Percentiles rank a stretch among this genome's conserved stretches.
phyloP scores from a whole-genome alignment of 352 stramenopile genomes.

The Phytophthora ohioensis region DNA sequence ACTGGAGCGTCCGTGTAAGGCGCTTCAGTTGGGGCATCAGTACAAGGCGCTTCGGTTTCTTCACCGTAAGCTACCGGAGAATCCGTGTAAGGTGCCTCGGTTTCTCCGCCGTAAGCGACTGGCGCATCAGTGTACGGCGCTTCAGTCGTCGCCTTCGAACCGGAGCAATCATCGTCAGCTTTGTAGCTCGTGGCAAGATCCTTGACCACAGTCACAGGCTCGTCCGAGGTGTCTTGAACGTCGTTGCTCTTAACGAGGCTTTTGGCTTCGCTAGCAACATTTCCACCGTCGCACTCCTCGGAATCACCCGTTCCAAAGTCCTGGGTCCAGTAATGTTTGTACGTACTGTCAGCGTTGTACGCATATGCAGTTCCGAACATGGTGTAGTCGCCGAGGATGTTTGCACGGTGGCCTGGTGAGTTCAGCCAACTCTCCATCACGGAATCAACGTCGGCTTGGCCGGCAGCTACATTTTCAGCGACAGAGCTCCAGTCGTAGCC shows the following conservation, averaged over 20 bases:
- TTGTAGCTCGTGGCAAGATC: neutral
- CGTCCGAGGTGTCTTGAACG: slow-evolving; percentile 3
- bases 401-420: slow-evolving; percentile 38
- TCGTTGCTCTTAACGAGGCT: neutral
- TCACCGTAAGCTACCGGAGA: neutral
- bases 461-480: slow-evolving; percentile 50
- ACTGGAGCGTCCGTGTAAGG: neutral
- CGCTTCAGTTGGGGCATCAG: neutral
- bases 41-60: neutral
- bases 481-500: slow-evolving; percentile 56
- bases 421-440: slow-evolving; percentile 51
- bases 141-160: slow-evolving; percentile 11
- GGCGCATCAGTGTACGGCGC: slow-evolving; percentile 6
- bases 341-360: slow-evolving; percentile 33
- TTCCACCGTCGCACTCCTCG: slow-evolving; percentile 39
- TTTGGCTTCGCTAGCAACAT: neutral
- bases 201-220: neutral
- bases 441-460: slow-evolving; percentile 38
- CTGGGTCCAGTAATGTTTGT: slow-evolving; percentile 64
- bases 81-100: slow-evolving; percentile 1
- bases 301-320: slow-evolving; percentile 45
- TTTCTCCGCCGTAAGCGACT: neutral
- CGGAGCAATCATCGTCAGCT: slow-evolving; percentile 3
- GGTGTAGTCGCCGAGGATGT: slow-evolving; percentile 47
- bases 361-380: slow-evolving; percentile 47